Evolutionary conservation across 1,284 basidiomycete species (phyloP).

Genomic region (Meripilus lineatus): DNA sequence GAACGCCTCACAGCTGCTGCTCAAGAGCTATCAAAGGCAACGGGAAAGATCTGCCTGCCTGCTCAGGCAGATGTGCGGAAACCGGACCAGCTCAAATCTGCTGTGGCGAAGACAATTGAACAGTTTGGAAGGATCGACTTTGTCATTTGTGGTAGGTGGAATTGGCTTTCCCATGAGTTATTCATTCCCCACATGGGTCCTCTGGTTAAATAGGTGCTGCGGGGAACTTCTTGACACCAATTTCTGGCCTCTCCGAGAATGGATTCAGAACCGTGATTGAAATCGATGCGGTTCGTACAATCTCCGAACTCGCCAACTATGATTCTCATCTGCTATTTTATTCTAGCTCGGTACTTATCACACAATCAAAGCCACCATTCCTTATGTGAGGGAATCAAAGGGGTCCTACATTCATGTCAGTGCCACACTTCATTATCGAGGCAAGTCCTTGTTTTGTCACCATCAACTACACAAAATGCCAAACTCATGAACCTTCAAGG

Average conservation of each 20-base stretch:
- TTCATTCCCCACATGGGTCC: slow-evolving; percentile 1
- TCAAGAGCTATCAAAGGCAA: slow-evolving; percentile 62
- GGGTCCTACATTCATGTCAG: slow-evolving; percentile 92
- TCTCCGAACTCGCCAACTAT: no score
- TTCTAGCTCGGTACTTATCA: slow-evolving; percentile 85
- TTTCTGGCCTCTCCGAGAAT: slow-evolving; percentile 78
- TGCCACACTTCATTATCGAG: slow-evolving; percentile 86
- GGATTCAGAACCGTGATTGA: slow-evolving; percentile 92
- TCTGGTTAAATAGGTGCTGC: slow-evolving; percentile 69
- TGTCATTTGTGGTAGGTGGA: slow-evolving; percentile 79
- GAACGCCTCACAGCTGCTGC: slow-evolving; percentile 75
- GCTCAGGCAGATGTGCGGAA: slow-evolving; percentile 83
- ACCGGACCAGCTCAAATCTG: slow-evolving; percentile 66
- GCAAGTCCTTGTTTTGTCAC: slow-evolving; percentile 32
- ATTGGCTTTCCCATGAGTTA: slow-evolving; percentile 8
- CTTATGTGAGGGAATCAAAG: slow-evolving; percentile 61
- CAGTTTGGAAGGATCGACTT: slow-evolving; percentile 89
- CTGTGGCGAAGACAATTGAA: slow-evolving; percentile 73
- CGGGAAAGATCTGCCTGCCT: slow-evolving; percentile 71
- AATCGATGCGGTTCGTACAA: slow-evolving; percentile 75
- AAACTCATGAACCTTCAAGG: no score
- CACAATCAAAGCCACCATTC: slow-evolving; percentile 88
- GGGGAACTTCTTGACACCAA: slow-evolving; percentile 86
- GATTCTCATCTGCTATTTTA: no score
- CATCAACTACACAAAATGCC: not conserved